Evolutionary conservation across 805 yeast genomes (phyloP).

Genomic region (Vanderwaltozyma verrucispora): DNA sequence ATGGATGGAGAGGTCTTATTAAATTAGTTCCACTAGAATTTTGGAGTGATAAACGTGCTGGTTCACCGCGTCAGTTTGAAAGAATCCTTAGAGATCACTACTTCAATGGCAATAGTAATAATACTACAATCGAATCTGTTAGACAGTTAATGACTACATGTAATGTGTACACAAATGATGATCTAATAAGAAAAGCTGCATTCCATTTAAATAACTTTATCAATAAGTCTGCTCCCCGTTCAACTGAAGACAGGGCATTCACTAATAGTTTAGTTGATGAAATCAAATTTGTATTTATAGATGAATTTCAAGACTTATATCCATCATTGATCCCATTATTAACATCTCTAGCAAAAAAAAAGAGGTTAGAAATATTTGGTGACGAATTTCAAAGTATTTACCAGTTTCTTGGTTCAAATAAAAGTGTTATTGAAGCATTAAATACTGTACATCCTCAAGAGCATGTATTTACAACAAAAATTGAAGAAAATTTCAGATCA

Average conservation of each 20-base stretch:
- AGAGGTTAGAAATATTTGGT: slow-evolving; percentile 59
- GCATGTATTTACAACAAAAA: slow-evolving; percentile 7
- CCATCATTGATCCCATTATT: slow-evolving; percentile 39
- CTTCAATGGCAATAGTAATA: background rate
- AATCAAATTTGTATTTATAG: slow-evolving; percentile 43
- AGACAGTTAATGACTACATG: slow-evolving; percentile 27
- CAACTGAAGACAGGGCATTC: slow-evolving; percentile 1
- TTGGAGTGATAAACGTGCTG: slow-evolving; percentile 6
- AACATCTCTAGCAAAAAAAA: slow-evolving; percentile 26
- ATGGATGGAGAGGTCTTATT: slow-evolving; percentile 39
- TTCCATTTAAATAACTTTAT: slow-evolving; percentile 5
- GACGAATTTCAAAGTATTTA: slow-evolving; percentile 65
- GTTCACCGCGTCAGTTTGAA: slow-evolving; percentile 13
- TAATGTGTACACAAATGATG: slow-evolving; percentile 26
- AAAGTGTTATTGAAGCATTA: slow-evolving; percentile 24
- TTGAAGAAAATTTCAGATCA: slow-evolving; percentile 50
- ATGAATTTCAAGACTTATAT: slow-evolving; percentile 67
- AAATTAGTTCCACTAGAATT: slow-evolving; percentile 25
- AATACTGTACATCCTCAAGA: slow-evolving; percentile 9
- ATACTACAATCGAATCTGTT: background rate
- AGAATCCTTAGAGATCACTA: slow-evolving; percentile 13
- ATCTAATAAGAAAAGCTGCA: slow-evolving; percentile 19
- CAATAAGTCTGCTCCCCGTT: background rate
- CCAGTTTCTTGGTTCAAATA: slow-evolving; percentile 49
- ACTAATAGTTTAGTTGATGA: slow-evolving; percentile 9